Percentiles rank a stretch among this genome's conserved stretches.
These are phyloP conservation scores for Candida vaughaniae DNA, from an alignment of 805 yeast genomes.

Conservation along the genomic window DNA sequence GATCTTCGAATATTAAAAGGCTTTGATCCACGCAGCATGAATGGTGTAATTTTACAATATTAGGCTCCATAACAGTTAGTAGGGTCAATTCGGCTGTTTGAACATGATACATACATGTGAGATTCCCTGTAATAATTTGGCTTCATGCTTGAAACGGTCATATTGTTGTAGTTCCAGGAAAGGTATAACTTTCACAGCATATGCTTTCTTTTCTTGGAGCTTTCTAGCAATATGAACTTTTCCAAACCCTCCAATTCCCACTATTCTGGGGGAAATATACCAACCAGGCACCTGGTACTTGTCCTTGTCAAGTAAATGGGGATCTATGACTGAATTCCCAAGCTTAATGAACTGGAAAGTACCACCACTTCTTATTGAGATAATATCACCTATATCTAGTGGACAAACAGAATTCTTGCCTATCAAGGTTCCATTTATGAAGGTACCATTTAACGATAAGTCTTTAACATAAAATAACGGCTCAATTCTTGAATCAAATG, in stretches of 20 bases:
- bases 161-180: neutral
- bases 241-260: slow-evolving; percentile 63
- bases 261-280: slow-evolving; percentile 38
- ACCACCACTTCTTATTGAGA: slow-evolving; percentile 13
- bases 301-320: neutral
- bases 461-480: slow-evolving; percentile 53
- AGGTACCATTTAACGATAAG: slow-evolving; percentile 51
- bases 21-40: slow-evolving; percentile 24
- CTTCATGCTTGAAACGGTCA: slow-evolving; percentile 29
- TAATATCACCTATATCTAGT: slow-evolving; percentile 37
- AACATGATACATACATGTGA: slow-evolving; percentile 26
- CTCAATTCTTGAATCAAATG: slow-evolving; percentile 47
- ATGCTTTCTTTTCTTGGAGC: slow-evolving; percentile 20
- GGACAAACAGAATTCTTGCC: slow-evolving; percentile 30
- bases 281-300: slow-evolving; percentile 24
- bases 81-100: neutral
- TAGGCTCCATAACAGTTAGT: slow-evolving; percentile 31
- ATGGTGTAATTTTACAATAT: slow-evolving; percentile 46
- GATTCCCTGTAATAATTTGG: slow-evolving; percentile 37
- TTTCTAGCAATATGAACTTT: slow-evolving; percentile 41
- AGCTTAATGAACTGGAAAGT: slow-evolving; percentile 1
- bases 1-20: slow-evolving; percentile 48
- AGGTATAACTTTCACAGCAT: slow-evolving; percentile 49
- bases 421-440: slow-evolving; percentile 35
- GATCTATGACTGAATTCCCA: neutral